A percentile compares a stretch with the other conserved stretches of the same genome.
Conservation (phyloP, 768 basidiomycete genomes). For the Lactifluus volemus region DNA sequence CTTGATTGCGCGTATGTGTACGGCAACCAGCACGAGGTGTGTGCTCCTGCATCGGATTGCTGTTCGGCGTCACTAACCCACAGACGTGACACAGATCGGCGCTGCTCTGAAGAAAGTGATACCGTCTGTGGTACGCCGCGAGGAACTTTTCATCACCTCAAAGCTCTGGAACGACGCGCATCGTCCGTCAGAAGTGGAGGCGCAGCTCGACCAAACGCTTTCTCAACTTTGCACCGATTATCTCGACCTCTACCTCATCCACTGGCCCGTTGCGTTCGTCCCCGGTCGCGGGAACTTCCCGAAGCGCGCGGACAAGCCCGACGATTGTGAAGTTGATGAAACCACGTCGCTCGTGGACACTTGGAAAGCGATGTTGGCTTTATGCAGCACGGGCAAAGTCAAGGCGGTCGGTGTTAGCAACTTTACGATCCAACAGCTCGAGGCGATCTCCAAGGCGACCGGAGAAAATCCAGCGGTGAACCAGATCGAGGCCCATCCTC, state of each 20-base stretch:
- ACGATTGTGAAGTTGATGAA: slow-evolving; percentile 47
- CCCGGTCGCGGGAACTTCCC: slow-evolving; percentile 48
- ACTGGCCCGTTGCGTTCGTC: slow-evolving; percentile 71
- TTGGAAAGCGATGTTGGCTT: slow-evolving; percentile 71
- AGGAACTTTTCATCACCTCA: slow-evolving; percentile 73
- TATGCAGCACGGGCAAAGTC: slow-evolving; percentile 63
- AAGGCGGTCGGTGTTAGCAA: slow-evolving; percentile 75
- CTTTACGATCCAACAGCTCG: slow-evolving; percentile 57
- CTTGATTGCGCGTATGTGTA: slow-evolving; percentile 80
- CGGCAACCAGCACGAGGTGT: slow-evolving; percentile 61
- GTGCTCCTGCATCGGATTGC: not conserved
- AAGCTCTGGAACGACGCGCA: slow-evolving; percentile 80
- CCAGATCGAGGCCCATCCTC: slow-evolving; percentile 80
- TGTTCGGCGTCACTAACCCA: not conserved
- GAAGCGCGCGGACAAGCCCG: slow-evolving; percentile 34
- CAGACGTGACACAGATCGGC: slow-evolving; percentile 35
- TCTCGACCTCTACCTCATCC: slow-evolving; percentile 74
- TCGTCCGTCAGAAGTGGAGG: slow-evolving; percentile 56
- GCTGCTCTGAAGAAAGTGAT: slow-evolving; percentile 69
- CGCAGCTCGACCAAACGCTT: slow-evolving; percentile 69
- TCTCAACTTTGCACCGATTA: slow-evolving; percentile 64
- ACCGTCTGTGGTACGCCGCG: slow-evolving; percentile 66
- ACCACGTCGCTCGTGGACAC: slow-evolving; percentile 63
- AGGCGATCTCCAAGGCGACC: slow-evolving; percentile 60
- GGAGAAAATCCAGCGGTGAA: slow-evolving; percentile 69